phyloP scores from a whole-genome alignment of 2,329 filamentous ascomycete genomes.

The Calonectria pseudoreteaudii region DNA sequence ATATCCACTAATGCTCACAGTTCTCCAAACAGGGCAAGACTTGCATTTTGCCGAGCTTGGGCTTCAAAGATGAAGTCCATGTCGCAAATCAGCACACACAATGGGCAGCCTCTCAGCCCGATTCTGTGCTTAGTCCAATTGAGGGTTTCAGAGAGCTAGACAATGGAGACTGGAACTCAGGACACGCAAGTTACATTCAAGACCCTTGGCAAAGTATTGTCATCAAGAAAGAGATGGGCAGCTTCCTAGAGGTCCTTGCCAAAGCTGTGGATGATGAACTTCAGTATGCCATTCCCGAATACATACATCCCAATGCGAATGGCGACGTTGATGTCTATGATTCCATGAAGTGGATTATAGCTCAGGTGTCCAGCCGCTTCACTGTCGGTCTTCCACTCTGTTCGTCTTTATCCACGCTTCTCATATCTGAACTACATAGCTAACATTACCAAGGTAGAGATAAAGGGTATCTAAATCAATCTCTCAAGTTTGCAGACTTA shows the following conservation, averaged over 20 bases:
- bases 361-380: constrained; percentile 24
- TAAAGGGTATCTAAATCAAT: constrained; percentile 11
- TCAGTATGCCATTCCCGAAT: constrained; percentile 5
- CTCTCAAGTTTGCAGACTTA: constrained; percentile 13
- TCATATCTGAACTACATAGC: not conserved
- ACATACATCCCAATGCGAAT: not conserved
- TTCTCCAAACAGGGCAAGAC: constrained; percentile 22
- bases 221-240: constrained; percentile 25
- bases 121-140: constrained; percentile 13
- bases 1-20: not conserved
- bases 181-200: constrained; percentile 22
- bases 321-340: constrained; percentile 25
- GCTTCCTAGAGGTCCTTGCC: constrained; percentile 15
- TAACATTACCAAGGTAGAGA: constrained; percentile 11
- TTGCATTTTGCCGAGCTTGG: constrained; percentile 21
- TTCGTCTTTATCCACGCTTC: not conserved
- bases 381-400: constrained; percentile 24
- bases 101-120: constrained; percentile 22
- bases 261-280: constrained; percentile 24
- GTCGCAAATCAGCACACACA: constrained; percentile 16
- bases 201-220: constrained; percentile 25
- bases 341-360: constrained; percentile 24
- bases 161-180: constrained; percentile 21
- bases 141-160: constrained; percentile 23
- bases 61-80: constrained; percentile 21